phyloP scores from a whole-genome alignment of 1,284 basidiomycete genomes.

The Wallemia mellicola region DNA sequence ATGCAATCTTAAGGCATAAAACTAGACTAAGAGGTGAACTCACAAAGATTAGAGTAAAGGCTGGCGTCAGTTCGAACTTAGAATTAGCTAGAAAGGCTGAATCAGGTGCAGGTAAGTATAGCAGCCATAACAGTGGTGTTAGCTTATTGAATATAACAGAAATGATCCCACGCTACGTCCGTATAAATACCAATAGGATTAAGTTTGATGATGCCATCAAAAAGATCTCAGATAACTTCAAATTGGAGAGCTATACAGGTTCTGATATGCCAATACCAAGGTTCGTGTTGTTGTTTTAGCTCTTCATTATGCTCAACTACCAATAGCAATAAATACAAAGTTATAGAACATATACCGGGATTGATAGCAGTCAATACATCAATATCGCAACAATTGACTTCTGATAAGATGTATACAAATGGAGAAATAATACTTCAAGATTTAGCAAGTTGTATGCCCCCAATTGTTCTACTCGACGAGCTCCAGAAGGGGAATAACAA shows the following conservation, averaged over 20 bases:
- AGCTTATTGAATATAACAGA: conserved; percentile 16
- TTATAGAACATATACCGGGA: conserved; percentile 47
- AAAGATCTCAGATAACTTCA: conserved; percentile 8
- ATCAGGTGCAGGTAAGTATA: conserved; percentile 9
- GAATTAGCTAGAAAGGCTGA: conserved; percentile 24
- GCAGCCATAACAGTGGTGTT: no score
- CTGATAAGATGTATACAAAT: conserved; percentile 30
- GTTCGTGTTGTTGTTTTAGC: conserved; percentile 7
- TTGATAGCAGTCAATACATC: conserved; percentile 45
- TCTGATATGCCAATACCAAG: conserved; percentile 5
- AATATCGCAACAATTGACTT: conserved; percentile 24
- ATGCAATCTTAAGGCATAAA: conserved; percentile 50
- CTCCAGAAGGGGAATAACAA: neutral
- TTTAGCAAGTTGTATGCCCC: conserved; percentile 90
- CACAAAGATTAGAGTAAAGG: conserved; percentile 49
- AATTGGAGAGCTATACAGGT: conserved; percentile 5
- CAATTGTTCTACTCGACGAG: conserved; percentile 29
- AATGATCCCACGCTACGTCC: conserved; percentile 48
- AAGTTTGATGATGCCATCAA: conserved; percentile 27
- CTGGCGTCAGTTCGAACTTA: conserved; percentile 30
- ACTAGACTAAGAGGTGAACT: conserved; percentile 63
- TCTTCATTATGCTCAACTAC: neutral
- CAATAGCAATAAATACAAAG: conserved; percentile 28
- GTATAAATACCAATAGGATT: conserved; percentile 49
- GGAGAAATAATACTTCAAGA: conserved; percentile 79